Conservation (phyloP, 106 monocot genomes). For the Ottelia alismoides region DNA sequence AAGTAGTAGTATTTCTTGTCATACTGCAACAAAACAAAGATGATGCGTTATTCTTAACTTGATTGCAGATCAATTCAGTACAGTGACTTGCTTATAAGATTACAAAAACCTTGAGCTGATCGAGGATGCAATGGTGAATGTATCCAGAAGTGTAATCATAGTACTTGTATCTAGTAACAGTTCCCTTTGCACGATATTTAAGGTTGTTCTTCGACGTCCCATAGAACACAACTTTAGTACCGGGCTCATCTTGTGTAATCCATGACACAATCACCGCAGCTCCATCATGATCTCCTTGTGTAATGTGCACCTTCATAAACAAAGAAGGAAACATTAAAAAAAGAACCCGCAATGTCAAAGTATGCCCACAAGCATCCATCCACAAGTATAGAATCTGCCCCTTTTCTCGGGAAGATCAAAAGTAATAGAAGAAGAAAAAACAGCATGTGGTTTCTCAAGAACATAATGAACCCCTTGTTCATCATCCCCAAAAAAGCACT, state of each 20-base stretch:
- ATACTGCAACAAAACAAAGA: too few relatives aligned
- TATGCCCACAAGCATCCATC: too few relatives aligned
- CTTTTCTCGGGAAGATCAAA: not conserved
- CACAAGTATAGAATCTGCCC: not conserved
- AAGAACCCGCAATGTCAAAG: too few relatives aligned
- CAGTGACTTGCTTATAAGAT: too few relatives aligned
- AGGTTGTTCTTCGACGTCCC: slow-evolving; percentile 40
- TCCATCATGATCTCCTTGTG: slow-evolving; percentile 65
- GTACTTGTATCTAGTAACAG: slow-evolving; percentile 27
- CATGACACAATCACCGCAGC: slow-evolving; percentile 63
- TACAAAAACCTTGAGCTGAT: slow-evolving; percentile 38
- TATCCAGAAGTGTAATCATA: slow-evolving; percentile 81
- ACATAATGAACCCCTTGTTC: too few relatives aligned
- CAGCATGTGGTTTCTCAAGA: too few relatives aligned
- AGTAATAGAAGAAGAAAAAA: too few relatives aligned
- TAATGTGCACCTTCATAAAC: slow-evolving; percentile 64
- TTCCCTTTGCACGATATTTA: slow-evolving; percentile 22
- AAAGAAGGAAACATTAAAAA: too few relatives aligned
- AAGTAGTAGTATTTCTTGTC: slow-evolving; percentile 48
- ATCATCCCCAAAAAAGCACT: too few relatives aligned
- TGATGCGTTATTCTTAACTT: too few relatives aligned
- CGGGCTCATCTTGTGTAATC: slow-evolving; percentile 52
- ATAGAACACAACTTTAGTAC: slow-evolving; percentile 41
- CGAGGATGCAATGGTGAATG: slow-evolving; percentile 69
- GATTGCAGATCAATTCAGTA: too few relatives aligned